A percentile compares a stretch with the other conserved stretches of the same genome.
phyloP scores from a whole-genome alignment of 2,329 filamentous ascomycete species.

The Coniochaeta sp. region DNA sequence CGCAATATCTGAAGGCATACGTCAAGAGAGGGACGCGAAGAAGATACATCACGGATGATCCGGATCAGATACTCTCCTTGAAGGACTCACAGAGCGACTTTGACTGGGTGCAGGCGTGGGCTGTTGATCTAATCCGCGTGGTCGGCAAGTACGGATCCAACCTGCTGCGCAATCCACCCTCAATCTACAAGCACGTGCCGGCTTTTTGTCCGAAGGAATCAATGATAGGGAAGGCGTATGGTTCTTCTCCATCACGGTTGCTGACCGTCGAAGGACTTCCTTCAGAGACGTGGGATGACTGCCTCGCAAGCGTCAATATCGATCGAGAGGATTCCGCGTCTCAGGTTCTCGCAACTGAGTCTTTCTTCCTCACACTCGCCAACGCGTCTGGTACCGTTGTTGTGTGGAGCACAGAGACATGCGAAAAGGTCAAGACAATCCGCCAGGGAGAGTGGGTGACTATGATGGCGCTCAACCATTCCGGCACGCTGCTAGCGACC shows the following conservation, averaged over 20 bases:
- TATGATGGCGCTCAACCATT: not conserved
- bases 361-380: not conserved
- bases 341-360: not conserved
- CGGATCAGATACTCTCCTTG: not conserved
- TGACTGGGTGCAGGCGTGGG: slow-evolving; percentile 3
- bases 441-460: slow-evolving; percentile 1
- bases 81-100: not conserved
- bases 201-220: slow-evolving; percentile 3
- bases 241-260: not conserved
- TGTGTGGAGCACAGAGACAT: slow-evolving; percentile 1
- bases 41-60: not conserved
- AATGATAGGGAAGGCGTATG: not conserved
- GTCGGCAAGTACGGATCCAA: slow-evolving; percentile 3
- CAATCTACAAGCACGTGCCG: not conserved
- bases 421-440: not conserved
- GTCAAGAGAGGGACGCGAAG: not conserved
- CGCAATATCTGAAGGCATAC: slow-evolving; percentile 2
- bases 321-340: not conserved
- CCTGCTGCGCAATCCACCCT: slow-evolving; percentile 1
- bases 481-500: slow-evolving; percentile 1
- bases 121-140: not conserved
- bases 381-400: not conserved
- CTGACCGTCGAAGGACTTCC: slow-evolving; percentile 1
- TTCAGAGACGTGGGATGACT: not conserved
- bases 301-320: not conserved